Evolutionary conservation across 306 rosid species (phyloP), one percentile per base, ranked within the genome.

Genomic region (Rubus parviflorus): DNA sequence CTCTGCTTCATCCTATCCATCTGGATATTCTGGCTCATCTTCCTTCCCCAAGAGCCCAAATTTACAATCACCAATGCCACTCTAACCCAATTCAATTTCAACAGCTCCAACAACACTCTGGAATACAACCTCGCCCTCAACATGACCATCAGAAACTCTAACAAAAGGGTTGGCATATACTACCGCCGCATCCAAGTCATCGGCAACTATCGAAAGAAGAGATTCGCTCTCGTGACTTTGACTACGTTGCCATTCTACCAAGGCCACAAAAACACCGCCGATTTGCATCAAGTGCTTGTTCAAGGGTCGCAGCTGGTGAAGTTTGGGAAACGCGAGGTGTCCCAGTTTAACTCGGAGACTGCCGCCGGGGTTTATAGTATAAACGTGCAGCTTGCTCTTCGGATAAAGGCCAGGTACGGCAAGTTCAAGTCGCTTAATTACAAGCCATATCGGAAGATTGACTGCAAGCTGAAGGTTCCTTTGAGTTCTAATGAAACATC

Each of bases 71-170:
- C 80, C 57, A 78, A 88, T 1, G 94, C 90, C 11, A 0, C 87
- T 0, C 88, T 93, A 64, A 76, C 89, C 5, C 82, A 74, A 17
- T 90, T 90, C 89, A 57, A 72, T 66, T 61, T 51, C 78, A 43
- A 58, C 64, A 58, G 65, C 13, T 60, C 38, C 45, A 40, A 72
- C 19, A 58, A 67, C 81, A 70, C 72, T 42, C 84, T 75, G 40
- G 81, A 12, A 73, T 81, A 77, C 75, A 73, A 74, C 25, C 70
- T 68, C n/a, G 16, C 52, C 8, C 54, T 73, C 70, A 76, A 73
- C 84, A 3, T 84, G 76, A 77, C 90, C 46, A 15, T 85, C 6
- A 87, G 90, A 4, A 92, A 92, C 82, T 89, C 96, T 0, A 92
- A 90, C 84, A 86, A 72, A 51, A 81, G 70, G 60, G 75, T 90